Evolutionary conservation across 495 filamentous ascomycete species (phyloP).

Genomic region (Aspergillus ostianus): DNA sequence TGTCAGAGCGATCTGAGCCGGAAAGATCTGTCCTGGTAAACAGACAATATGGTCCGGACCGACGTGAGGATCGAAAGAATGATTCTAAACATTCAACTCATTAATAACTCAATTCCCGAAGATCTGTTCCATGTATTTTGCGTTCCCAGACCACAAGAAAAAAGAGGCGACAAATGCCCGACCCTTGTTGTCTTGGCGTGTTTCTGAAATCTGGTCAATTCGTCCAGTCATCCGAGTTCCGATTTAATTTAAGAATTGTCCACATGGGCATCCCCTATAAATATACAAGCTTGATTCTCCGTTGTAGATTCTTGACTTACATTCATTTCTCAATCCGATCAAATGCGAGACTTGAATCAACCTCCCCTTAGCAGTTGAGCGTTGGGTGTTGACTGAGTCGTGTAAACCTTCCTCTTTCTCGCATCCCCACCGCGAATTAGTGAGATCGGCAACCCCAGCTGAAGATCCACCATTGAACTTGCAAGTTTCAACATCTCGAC

Average conservation of each 20-base stretch:
- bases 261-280: neutral
- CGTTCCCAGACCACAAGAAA: neutral
- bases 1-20: slow-evolving; percentile 14
- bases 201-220: neutral
- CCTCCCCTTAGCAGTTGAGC: no score
- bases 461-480: slow-evolving; percentile 2
- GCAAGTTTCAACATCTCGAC: slow-evolving; percentile 3
- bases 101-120: no score
- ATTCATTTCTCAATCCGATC: no score
- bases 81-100: neutral
- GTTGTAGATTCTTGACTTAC: no score
- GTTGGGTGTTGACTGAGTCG: neutral
- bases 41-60: neutral
- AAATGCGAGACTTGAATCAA: neutral
- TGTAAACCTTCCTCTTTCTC: slow-evolving; percentile 16
- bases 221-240: neutral
- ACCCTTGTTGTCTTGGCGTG: neutral
- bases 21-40: slow-evolving; percentile 14
- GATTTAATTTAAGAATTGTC: neutral
- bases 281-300: no score
- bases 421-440: neutral
- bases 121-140: no score
- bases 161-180: neutral
- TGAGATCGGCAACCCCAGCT: neutral
- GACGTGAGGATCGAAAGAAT: neutral